Evolutionary conservation across 2,329 filamentous ascomycete species (phyloP).

Genomic region (Chaetothyriales sp.): DNA sequence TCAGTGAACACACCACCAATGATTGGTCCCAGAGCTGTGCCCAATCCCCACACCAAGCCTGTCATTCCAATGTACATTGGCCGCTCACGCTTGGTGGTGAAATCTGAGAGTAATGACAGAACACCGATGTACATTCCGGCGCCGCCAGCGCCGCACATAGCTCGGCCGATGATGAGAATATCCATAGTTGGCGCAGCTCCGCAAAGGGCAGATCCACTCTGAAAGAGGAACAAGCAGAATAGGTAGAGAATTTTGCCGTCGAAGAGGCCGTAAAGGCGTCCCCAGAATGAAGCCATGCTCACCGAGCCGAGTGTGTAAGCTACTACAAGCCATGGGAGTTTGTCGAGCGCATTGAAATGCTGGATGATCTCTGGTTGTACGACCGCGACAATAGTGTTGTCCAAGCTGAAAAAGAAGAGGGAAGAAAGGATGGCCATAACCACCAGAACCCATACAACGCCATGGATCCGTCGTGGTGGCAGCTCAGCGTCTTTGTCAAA

Average conservation of each 20-base stretch:
- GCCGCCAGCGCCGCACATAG: conserved; percentile 24
- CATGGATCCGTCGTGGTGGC: background rate
- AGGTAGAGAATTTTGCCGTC: conserved; percentile 33
- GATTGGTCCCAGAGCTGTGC: conserved; percentile 26
- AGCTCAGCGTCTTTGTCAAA: background rate
- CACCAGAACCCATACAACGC: conserved; percentile 2
- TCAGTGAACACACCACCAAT: conserved; percentile 25
- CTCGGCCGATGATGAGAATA: conserved; percentile 33
- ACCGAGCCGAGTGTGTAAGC: conserved; percentile 32
- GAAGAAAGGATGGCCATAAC: conserved; percentile 8
- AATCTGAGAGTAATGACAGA: conserved; percentile 19
- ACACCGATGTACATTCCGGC: conserved; percentile 20
- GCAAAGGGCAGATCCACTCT: conserved; percentile 26
- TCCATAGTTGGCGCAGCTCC: conserved; percentile 33
- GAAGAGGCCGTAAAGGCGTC: conserved; percentile 31
- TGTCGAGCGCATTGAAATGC: conserved; percentile 25
- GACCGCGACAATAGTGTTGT: conserved; percentile 39
- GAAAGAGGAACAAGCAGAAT: conserved; percentile 20
- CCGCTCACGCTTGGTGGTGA: conserved; percentile 16
- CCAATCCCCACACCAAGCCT: conserved; percentile 25
- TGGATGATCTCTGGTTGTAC: conserved; percentile 31
- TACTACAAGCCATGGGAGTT: conserved; percentile 32
- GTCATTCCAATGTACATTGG: conserved; percentile 24
- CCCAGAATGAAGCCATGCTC: conserved; percentile 26
- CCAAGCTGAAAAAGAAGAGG: conserved; percentile 21